A percentile compares a stretch with the other conserved stretches of the same genome.
phyloP scores from a whole-genome alignment of 2,329 filamentous ascomycete genomes.

The Cladosporium cucumerinum region DNA sequence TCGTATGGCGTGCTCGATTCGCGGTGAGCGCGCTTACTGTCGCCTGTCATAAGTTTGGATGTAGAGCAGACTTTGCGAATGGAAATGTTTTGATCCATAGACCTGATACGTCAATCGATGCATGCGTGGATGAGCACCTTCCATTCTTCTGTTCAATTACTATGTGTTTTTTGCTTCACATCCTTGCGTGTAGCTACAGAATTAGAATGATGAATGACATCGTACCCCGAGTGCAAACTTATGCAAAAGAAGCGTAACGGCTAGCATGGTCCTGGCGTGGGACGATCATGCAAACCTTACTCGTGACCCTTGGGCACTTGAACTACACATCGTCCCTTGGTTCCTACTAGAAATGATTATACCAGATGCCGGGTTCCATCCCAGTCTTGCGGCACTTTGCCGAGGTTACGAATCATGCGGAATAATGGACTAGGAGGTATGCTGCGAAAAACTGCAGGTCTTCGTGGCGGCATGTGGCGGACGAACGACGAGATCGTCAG shows the following conservation, averaged over 20 bases:
- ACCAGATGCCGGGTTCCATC: neutral
- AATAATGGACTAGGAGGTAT: neutral
- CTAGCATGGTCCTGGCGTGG: neutral
- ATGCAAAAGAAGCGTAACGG: neutral
- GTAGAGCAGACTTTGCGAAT: neutral
- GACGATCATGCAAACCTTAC: neutral
- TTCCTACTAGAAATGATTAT: neutral
- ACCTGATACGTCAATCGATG: neutral
- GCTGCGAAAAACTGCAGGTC: constrained; percentile 3
- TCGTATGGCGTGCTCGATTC: constrained; percentile 4
- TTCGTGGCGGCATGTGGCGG: constrained; percentile 11
- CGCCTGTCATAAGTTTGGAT: neutral
- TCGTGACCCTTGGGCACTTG: neutral
- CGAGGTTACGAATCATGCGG: neutral
- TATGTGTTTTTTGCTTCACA: neutral
- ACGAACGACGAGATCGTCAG: constrained; percentile 4
- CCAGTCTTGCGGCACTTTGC: neutral
- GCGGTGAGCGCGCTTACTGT: neutral
- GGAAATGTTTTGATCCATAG: neutral
- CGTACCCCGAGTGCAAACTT: neutral
- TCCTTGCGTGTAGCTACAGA: neutral
- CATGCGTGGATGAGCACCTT: neutral
- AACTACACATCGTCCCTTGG: neutral
- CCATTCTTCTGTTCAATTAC: neutral
- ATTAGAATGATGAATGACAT: neutral